These are phyloP conservation scores for Lichenothelia convexa DNA, from an alignment of 495 filamentous ascomycete genomes.

Conservation along the genomic window DNA sequence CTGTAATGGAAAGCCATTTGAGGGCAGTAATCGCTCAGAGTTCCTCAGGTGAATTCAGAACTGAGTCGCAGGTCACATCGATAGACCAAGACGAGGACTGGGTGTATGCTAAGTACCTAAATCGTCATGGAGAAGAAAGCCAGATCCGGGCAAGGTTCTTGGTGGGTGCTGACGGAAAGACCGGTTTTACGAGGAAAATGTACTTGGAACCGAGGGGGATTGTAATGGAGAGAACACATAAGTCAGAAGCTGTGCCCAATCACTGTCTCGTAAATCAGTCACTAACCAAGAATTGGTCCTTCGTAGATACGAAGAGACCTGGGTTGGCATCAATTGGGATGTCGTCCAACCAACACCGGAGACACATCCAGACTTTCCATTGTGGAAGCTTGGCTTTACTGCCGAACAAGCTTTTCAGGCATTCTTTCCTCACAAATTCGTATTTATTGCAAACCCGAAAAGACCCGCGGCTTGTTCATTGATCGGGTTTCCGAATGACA, in stretches of 20 bases:
- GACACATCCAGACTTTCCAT: constrained; percentile 30
- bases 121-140: constrained; percentile 21
- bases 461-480: constrained; percentile 29
- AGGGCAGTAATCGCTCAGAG: constrained; percentile 10
- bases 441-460: constrained; percentile 27
- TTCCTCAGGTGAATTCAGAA: constrained; percentile 20
- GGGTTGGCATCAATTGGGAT: constrained; percentile 34
- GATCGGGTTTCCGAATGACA: constrained; percentile 25
- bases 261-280: too few species aligned
- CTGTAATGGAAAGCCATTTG: too few species aligned
- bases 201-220: constrained; percentile 17
- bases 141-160: neutral
- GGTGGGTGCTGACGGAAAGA: constrained; percentile 3
- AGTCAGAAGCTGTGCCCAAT: too few species aligned
- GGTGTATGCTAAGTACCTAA: constrained; percentile 21
- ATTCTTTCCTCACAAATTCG: constrained; percentile 31
- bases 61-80: constrained; percentile 17
- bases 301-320: constrained; percentile 35
- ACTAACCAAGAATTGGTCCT: too few species aligned
- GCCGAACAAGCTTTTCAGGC: constrained; percentile 31
- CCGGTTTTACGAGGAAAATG: constrained; percentile 2
- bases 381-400: constrained; percentile 29
- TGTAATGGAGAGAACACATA: constrained; percentile 24
- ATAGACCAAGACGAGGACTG: constrained; percentile 16
- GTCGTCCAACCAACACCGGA: constrained; percentile 25